These are phyloP conservation scores for Telfairia occidentalis DNA, from an alignment of 331 rosid species.

Conservation along the genomic window DNA sequence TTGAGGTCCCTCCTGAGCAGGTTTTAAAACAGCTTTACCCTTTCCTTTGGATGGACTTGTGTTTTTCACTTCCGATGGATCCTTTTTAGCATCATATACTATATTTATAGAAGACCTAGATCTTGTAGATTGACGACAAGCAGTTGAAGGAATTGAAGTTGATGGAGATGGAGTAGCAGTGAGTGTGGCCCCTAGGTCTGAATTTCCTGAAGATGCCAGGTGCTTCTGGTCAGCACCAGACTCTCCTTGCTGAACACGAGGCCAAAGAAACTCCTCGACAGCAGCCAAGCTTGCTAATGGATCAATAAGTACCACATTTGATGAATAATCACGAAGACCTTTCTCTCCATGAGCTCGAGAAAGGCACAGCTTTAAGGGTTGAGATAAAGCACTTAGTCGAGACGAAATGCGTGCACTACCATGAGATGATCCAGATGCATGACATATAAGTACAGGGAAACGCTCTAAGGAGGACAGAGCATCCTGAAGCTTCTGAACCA, in stretches of 20 bases:
- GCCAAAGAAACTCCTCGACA: constrained; percentile 92
- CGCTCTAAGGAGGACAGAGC: constrained; percentile 90
- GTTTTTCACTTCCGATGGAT: constrained; percentile 52
- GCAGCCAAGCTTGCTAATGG: constrained; percentile 94
- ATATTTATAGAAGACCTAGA: constrained; percentile 67
- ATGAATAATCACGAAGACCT: constrained; percentile 75
- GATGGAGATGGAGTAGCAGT: constrained; percentile 62
- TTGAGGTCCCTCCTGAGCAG: constrained; percentile 80
- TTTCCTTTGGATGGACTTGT: constrained; percentile 79
- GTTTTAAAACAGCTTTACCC: constrained; percentile 81
- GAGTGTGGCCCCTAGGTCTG: constrained; percentile 61
- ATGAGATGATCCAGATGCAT: constrained; percentile 70
- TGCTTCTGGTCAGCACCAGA: constrained; percentile 49
- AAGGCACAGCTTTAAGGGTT: constrained; percentile 79
- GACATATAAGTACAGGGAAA: constrained; percentile 86
- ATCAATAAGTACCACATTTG: constrained; percentile 77
- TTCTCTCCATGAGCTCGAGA: constrained; percentile 88
- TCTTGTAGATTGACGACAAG: constrained; percentile 71
- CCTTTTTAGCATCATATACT: constrained; percentile 50
- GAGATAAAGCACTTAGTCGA: constrained; percentile 74
- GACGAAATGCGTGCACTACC: constrained; percentile 88
- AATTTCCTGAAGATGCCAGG: constrained; percentile 44
- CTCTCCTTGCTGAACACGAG: constrained; percentile 76
- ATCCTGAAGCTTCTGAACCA: constrained; percentile 88
- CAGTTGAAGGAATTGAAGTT: constrained; percentile 39